phyloP scores from a whole-genome alignment of 768 basidiomycete species.

The Amanita polypyramis region DNA sequence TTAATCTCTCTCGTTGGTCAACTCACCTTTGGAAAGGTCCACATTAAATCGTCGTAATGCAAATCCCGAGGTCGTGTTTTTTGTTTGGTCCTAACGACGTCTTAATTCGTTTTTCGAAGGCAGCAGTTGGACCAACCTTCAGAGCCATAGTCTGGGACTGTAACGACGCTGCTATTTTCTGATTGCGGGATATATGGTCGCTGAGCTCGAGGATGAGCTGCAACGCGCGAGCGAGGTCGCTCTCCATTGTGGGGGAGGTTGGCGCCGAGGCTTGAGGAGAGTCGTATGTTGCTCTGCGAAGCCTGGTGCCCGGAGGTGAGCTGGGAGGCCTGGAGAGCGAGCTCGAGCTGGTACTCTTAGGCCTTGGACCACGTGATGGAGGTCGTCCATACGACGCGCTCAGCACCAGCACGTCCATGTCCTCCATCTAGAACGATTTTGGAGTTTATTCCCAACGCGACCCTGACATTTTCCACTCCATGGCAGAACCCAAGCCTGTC shows the following conservation, averaged over 20 bases:
- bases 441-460: too few relatives aligned
- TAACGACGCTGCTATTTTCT: constrained; percentile 58
- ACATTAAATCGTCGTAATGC: constrained; percentile 76
- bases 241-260: constrained; percentile 34
- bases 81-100: constrained; percentile 55
- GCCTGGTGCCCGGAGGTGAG: background rate
- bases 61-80: constrained; percentile 62
- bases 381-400: background rate
- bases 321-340: background rate
- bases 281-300: background rate
- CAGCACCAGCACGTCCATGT: background rate
- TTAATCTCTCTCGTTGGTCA: background rate
- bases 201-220: constrained; percentile 73
- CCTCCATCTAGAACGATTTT: background rate
- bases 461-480: background rate
- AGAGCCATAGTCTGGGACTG: constrained; percentile 60
- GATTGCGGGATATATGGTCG: constrained; percentile 75
- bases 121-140: constrained; percentile 40
- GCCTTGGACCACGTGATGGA: constrained; percentile 3
- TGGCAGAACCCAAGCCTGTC: background rate
- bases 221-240: constrained; percentile 67
- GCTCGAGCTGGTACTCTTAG: background rate
- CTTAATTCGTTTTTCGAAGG: constrained; percentile 9
- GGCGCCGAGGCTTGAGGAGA: constrained; percentile 10
- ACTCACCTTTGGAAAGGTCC: constrained; percentile 74